These are phyloP conservation scores for Huntiella decipiens DNA, from an alignment of 2,329 filamentous ascomycete species.

Conservation along the genomic window DNA sequence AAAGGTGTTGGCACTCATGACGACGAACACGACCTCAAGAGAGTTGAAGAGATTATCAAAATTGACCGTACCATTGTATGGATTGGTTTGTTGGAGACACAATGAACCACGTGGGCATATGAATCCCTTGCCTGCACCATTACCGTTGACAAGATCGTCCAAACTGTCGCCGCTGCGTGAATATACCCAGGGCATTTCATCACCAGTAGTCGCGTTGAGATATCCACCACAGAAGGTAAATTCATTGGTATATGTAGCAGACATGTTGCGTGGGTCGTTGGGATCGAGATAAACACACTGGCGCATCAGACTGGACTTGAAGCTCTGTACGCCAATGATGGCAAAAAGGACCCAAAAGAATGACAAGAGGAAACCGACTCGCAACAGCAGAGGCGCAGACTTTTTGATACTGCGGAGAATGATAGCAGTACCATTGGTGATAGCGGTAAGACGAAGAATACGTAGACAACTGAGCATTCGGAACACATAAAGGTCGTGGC, in stretches of 20 bases:
- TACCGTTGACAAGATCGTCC: conserved; percentile 29
- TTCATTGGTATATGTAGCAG: conserved; percentile 39
- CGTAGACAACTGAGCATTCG: conserved; percentile 92
- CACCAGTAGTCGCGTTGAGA: conserved; percentile 39
- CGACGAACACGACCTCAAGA: conserved; percentile 83
- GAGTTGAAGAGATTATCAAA: conserved; percentile 93
- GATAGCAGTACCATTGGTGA: conserved; percentile 87
- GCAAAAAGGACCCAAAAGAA: conserved; percentile 98
- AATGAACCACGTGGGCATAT: conserved; percentile 69
- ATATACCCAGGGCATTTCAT: conserved; percentile 47
- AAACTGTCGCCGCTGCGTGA: conserved; percentile 20
- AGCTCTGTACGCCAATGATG: conserved; percentile 91
- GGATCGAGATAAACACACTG: conserved; percentile 64
- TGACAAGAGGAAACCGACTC: conserved; percentile 81
- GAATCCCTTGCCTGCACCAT: conserved; percentile 55
- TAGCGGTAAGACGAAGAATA: conserved; percentile 71
- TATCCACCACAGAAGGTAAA: conserved; percentile 78
- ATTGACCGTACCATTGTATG: conserved; percentile 68
- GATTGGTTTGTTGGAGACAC: conserved; percentile 63
- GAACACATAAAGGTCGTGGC: conserved; percentile 67
- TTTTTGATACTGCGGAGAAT: conserved; percentile 92
- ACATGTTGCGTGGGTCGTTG: conserved; percentile 31
- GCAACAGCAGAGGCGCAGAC: conserved; percentile 73
- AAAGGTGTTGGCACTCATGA: conserved; percentile 98
- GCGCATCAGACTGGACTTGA: conserved; percentile 64